Percentiles rank a stretch among this genome's conserved stretches.
These are phyloP conservation scores for Phytophthora meadii DNA, from an alignment of 352 stramenopile species.

Conservation along the genomic window DNA sequence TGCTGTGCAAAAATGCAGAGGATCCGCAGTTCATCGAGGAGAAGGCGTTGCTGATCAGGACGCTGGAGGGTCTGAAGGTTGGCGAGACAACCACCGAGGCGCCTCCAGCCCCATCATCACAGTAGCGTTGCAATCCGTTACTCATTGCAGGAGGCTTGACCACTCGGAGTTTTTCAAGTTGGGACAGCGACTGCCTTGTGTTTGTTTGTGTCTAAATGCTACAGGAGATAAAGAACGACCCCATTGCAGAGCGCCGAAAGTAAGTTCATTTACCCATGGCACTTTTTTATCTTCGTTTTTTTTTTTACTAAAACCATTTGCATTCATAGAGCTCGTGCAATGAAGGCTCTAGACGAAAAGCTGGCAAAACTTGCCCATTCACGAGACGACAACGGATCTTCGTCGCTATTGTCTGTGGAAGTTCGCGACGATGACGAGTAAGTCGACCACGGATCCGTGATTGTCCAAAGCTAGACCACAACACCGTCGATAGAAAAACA, in stretches of 20 bases:
- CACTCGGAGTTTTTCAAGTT: no score
- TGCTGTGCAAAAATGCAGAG: slow-evolving; percentile 51
- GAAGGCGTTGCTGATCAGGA: slow-evolving; percentile 92
- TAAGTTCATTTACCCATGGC: slow-evolving; percentile 36
- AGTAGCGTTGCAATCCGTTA: slow-evolving; percentile 23
- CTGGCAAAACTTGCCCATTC: slow-evolving; percentile 79
- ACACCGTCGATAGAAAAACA: slow-evolving; percentile 24
- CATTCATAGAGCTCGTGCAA: slow-evolving; percentile 68
- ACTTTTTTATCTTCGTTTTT: not conserved
- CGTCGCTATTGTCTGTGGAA: slow-evolving; percentile 41
- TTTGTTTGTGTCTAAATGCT: not conserved
- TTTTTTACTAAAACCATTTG: not conserved
- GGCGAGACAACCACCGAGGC: slow-evolving; percentile 32
- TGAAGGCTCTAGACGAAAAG: slow-evolving; percentile 91
- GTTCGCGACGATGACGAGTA: slow-evolving; percentile 40
- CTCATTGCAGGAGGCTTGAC: not conserved
- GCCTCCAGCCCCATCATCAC: slow-evolving; percentile 21
- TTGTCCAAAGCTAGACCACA: not conserved
- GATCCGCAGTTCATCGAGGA: slow-evolving; percentile 94
- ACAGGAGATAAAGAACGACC: slow-evolving; percentile 67
- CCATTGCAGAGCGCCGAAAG: slow-evolving; percentile 89
- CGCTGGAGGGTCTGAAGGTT: slow-evolving; percentile 72
- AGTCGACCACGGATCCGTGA: slow-evolving; percentile 8
- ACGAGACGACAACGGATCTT: slow-evolving; percentile 33
- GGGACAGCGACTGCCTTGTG: no score